Evolutionary conservation across 2,329 filamentous ascomycete species (phyloP).

Genomic region (Paracamarosporium sp.): DNA sequence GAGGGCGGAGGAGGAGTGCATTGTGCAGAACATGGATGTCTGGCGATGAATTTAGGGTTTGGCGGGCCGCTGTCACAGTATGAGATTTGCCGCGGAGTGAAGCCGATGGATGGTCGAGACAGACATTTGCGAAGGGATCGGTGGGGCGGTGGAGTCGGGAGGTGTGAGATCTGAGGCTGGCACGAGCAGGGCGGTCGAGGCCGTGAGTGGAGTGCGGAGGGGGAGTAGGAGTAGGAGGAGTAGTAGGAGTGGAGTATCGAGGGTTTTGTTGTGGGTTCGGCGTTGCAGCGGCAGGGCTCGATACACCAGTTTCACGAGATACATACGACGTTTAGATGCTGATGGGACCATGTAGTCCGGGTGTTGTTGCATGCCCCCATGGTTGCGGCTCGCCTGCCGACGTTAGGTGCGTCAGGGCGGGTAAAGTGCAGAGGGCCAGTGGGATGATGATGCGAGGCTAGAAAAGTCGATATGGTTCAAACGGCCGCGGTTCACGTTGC

Average conservation of each 20-base stretch:
- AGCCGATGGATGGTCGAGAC: neutral
- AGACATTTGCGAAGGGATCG: neutral
- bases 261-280: neutral
- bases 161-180: neutral
- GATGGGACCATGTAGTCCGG: neutral
- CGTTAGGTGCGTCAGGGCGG: neutral
- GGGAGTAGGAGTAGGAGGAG: no score
- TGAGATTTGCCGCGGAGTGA: neutral
- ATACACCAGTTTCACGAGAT: conserved; percentile 6
- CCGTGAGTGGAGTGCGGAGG: conserved; percentile 10
- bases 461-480: neutral
- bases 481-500: neutral
- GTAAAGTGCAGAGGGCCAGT: neutral
- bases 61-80: neutral
- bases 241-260: no score
- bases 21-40: conserved; percentile 66
- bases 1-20: conserved; percentile 64
- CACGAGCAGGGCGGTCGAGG: conserved; percentile 1
- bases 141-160: neutral
- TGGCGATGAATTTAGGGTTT: conserved; percentile 40
- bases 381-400: neutral
- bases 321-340: neutral
- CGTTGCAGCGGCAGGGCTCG: neutral
- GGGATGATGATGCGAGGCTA: neutral
- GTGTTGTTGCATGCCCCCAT: neutral